Evolutionary conservation across 306 rosid genomes (phyloP), one percentile per base, ranked within the genome.

Genomic region (Quercus parvula): DNA sequence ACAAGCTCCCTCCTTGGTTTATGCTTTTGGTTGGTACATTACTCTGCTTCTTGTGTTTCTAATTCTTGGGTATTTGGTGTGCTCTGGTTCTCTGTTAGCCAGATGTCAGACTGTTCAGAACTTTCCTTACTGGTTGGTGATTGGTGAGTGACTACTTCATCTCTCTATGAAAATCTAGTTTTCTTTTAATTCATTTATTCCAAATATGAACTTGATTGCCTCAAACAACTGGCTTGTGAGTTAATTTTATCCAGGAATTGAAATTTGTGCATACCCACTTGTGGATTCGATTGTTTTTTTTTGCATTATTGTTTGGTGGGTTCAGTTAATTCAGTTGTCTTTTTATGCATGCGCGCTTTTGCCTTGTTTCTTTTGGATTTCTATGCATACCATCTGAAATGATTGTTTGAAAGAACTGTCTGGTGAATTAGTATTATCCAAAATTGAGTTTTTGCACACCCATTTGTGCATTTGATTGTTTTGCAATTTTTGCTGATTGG

Each of bases 1-100:
- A 94, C 73, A 90, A 82, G 75, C 84, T 94, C 79, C 96, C 97
- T 54, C 94, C 98, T 66, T 92, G 98, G 98, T 82, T 92, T 38
- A 56, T 92, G 57, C 89, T 94, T 82, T 81, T 92, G 49, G 66
- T 89, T 63, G 97, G 98, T 72, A n/a, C 90, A 14, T 58, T 70
- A 46, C 87, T 86, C 49, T 89, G 92, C 64, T 89, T 92, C 82
- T 24, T 89, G 13, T 41, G 46, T 41, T 41, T 41, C 46, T 41
- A 41, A 8, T 41, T 41, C 46, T 41, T 41, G 98, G 97, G 11
- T 92, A 90, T 85, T 41, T 8, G 97, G 94, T 0, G 82, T 87
- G 75, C 71, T 94, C 68, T 92, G 91, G 93, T 97, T 94, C 52
- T 84, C 83, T 77, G 52, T 86, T 74, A 84, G 71, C 77, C 75